Percentiles rank a stretch among this genome's conserved stretches.
phyloP scores from a whole-genome alignment of 345 rosid species.

The Hirschfeldia incana region DNA sequence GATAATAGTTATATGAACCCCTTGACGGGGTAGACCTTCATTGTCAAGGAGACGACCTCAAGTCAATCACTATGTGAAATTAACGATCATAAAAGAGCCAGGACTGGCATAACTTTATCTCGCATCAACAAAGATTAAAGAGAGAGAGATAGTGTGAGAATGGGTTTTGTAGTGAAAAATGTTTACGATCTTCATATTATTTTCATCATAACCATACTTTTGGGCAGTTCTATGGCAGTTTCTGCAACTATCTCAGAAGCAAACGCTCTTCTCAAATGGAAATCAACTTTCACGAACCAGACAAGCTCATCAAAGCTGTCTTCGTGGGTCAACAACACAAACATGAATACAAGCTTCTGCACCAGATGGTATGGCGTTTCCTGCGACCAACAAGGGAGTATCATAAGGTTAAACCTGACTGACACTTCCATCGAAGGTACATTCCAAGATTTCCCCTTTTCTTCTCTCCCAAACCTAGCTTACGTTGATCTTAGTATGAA shows the following conservation, averaged over 20 bases:
- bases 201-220: not conserved
- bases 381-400: constrained; percentile 27
- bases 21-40: constrained; percentile 14
- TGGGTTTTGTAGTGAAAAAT: not conserved
- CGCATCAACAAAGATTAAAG: not conserved
- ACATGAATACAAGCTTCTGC: constrained; percentile 9
- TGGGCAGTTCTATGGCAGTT: not conserved
- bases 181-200: not conserved
- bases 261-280: constrained; percentile 35
- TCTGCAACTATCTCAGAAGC: constrained; percentile 24
- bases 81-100: not conserved
- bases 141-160: not conserved
- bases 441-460: constrained; percentile 16
- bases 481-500: constrained; percentile 35
- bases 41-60: constrained; percentile 6
- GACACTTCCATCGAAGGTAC: constrained; percentile 33
- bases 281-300: constrained; percentile 25
- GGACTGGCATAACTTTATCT: not conserved
- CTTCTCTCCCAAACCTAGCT: constrained; percentile 21
- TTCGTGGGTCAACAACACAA: constrained; percentile 18
- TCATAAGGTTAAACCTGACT: constrained; percentile 34
- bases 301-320: constrained; percentile 20
- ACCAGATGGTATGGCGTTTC: constrained; percentile 42
- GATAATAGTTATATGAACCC: not conserved
- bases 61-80: not conserved